A percentile compares a stretch with the other conserved stretches of the same genome.
phyloP scores from a whole-genome alignment of 164 flowering plant genomes.

The Nelumbo lutea region DNA sequence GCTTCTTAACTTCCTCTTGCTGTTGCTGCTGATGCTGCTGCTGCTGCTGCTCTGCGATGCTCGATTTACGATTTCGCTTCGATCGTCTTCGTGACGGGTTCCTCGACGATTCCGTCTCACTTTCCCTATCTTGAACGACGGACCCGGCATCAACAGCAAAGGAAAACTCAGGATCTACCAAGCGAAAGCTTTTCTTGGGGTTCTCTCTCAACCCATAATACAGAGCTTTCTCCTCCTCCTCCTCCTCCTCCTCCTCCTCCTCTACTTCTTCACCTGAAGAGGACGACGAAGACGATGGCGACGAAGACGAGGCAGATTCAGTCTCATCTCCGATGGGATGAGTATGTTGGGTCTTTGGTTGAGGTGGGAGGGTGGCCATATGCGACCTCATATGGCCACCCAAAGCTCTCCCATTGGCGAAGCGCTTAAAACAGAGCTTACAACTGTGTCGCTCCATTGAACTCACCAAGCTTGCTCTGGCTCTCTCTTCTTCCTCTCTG shows the following conservation, averaged over 20 bases:
- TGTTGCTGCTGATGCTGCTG: constrained; percentile 6
- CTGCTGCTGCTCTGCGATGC: not conserved
- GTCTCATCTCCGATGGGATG: constrained; percentile 1
- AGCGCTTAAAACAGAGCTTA: constrained; percentile 45
- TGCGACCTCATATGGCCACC: constrained; percentile 78
- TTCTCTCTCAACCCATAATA: constrained; percentile 20
- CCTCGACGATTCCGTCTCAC: constrained; percentile 74
- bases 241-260: constrained; percentile 22
- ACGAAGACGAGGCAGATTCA: constrained; percentile 27
- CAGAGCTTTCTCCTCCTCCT: constrained; percentile 20
- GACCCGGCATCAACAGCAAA: constrained; percentile 36
- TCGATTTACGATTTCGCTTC: constrained; percentile 36
- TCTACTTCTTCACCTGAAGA: constrained; percentile 20
- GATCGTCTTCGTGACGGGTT: constrained; percentile 51
- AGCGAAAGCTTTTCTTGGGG: constrained; percentile 29
- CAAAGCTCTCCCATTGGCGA: constrained; percentile 58
- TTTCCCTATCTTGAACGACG: constrained; percentile 60
- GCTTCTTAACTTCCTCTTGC: constrained; percentile 16
- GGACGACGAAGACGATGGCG: constrained; percentile 26
- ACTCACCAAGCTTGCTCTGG: constrained; percentile 1
- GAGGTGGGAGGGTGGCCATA: constrained; percentile 28
- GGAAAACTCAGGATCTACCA: constrained; percentile 58
- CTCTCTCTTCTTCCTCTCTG: constrained; percentile 8
- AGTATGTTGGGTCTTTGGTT: constrained; percentile 13
- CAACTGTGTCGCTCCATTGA: constrained; percentile 54